Evolutionary conservation across 2,329 filamentous ascomycete species (phyloP).

Genomic region (Colletotrichum liriopes): DNA sequence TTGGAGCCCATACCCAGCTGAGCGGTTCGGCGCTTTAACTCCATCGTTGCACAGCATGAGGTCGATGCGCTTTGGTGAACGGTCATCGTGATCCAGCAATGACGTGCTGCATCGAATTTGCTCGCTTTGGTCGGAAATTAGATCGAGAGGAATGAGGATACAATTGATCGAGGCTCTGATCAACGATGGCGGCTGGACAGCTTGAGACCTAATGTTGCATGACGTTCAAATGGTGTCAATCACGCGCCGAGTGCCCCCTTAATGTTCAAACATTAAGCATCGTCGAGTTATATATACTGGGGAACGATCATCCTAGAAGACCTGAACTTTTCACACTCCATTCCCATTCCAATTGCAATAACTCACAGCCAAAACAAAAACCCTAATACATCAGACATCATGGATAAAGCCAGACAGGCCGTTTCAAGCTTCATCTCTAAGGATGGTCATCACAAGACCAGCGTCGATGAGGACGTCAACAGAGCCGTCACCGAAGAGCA

Average conservation of each 20-base stretch:
- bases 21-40: neutral
- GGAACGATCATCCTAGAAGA: neutral
- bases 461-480: constrained; percentile 76
- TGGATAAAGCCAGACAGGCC: constrained; percentile 77
- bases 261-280: neutral
- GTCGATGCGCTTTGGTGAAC: neutral
- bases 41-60: neutral
- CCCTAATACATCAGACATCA: constrained; percentile 51
- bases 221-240: neutral
- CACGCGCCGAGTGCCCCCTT: neutral
- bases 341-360: neutral
- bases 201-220: neutral
- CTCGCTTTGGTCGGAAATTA: neutral
- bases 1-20: neutral
- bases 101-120: constrained; percentile 26
- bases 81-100: constrained; percentile 20
- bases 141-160: constrained; percentile 2
- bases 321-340: rapidly evolving
- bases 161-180: neutral
- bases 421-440: constrained; percentile 73
- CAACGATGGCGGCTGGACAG: neutral
- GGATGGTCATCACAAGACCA: constrained; percentile 78
- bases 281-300: neutral
- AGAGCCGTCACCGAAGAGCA: constrained; percentile 74
- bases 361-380: neutral